These are phyloP conservation scores for Heliamphora exappendiculata DNA, from an alignment of 148 eudicot genomes.

Conservation along the genomic window DNA sequence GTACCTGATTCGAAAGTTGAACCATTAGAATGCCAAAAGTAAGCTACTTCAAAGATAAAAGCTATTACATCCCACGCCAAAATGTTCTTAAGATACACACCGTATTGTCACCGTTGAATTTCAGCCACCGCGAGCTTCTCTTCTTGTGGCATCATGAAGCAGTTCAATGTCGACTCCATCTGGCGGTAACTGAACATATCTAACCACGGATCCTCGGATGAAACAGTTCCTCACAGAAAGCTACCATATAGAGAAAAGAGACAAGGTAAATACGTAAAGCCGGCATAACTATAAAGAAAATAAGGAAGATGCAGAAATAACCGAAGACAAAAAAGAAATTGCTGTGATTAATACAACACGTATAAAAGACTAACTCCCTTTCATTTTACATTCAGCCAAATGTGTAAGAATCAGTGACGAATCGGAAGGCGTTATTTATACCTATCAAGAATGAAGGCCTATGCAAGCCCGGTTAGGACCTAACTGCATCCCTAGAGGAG, in stretches of 20 bases:
- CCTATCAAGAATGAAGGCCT: no score
- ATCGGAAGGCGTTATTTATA: no score
- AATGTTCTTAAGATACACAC: background rate
- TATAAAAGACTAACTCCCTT: no score
- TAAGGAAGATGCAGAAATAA: background rate
- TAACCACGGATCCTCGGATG: conserved; percentile 95
- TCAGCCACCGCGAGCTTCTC: conserved; percentile 98
- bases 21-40: background rate
- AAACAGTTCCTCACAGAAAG: conserved; percentile 96
- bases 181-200: conserved; percentile 92
- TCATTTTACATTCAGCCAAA: no score
- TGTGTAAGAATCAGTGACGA: no score
- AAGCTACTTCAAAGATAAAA: background rate
- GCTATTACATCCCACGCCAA: background rate
- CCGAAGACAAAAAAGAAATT: no score
- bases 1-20: background rate
- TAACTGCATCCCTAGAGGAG: no score
- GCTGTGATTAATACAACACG: no score
- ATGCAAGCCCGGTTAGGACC: no score
- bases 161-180: conserved; percentile 95
- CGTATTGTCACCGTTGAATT: background rate
- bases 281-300: background rate
- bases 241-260: conserved; percentile 31
- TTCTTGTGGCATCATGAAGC: conserved; percentile 96
- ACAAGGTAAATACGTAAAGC: background rate